Evolutionary conservation across 2,329 filamentous ascomycete genomes (phyloP).

Genomic region (Aureobasidium mangrovei): DNA sequence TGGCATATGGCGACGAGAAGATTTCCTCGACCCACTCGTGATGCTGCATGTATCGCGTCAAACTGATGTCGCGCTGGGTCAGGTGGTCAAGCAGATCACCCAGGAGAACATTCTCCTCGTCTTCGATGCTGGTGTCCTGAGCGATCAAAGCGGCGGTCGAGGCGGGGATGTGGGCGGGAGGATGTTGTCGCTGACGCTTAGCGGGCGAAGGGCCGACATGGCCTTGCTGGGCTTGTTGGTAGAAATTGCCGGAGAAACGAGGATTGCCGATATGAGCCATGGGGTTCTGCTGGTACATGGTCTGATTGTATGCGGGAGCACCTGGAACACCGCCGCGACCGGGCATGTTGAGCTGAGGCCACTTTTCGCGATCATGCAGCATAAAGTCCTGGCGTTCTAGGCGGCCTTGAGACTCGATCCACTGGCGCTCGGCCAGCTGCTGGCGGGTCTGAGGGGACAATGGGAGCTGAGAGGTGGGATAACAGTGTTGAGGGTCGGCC

Average conservation of each 20-base stretch:
- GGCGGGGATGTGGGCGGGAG: slow-evolving; percentile 35
- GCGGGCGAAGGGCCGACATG: slow-evolving; percentile 33
- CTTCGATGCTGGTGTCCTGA: slow-evolving; percentile 54
- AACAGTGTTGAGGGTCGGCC: slow-evolving; percentile 62
- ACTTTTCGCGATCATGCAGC: slow-evolving; percentile 79
- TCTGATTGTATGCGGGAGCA: slow-evolving; percentile 5
- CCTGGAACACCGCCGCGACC: slow-evolving; percentile 21
- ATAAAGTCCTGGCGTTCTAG: slow-evolving; percentile 90
- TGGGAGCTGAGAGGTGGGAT: slow-evolving; percentile 60
- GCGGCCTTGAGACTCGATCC: slow-evolving; percentile 64
- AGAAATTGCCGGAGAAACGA: slow-evolving; percentile 17
- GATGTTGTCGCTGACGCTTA: slow-evolving; percentile 36
- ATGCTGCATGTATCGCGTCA: slow-evolving; percentile 82
- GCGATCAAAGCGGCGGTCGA: slow-evolving; percentile 32
- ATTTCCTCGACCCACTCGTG: slow-evolving; percentile 99
- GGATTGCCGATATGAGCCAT: slow-evolving; percentile 18
- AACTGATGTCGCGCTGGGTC: slow-evolving; percentile 80
- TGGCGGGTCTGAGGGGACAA: slow-evolving; percentile 35
- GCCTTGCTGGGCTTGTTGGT: slow-evolving; percentile 16
- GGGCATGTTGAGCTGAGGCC: slow-evolving; percentile 77
- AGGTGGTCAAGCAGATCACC: slow-evolving; percentile 87
- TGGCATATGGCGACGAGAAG: slow-evolving; percentile 78
- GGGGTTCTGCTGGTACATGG: slow-evolving; percentile 18
- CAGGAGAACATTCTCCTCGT: slow-evolving; percentile 79
- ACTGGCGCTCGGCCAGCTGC: slow-evolving; percentile 43